Base-by-base conservation (phyloP, 2,329 filamentous ascomycete species). In the Colletotrichum chrysophilum region DNA sequence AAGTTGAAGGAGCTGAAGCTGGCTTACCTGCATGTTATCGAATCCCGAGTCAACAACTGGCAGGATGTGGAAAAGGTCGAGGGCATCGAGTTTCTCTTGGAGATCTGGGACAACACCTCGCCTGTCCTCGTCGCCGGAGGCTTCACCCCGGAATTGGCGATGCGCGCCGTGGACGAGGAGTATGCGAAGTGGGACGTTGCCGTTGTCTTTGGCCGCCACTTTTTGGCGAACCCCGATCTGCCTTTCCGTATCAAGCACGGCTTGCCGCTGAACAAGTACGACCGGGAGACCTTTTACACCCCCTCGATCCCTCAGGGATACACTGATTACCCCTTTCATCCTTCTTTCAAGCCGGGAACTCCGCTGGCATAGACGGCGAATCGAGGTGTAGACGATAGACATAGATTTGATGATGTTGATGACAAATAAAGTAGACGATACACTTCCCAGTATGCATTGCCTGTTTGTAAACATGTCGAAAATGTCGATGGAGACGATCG, bases 11-110 rank as follows among this genome's bases (percentile, higher is more conserved):
- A 85, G 30, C 81, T 92, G 2, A 86, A 88, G 2, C 83, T 94
- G 16, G 88, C 91, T 0, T 94, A 92, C 79, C 80, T 93, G 3
- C 92, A 94, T 80, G 74, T 93, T 0, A 84, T 94, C 9, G 91
- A 94, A 79, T 87, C 90, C 0, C 87, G 91, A 0, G 83, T 92
- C 6, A 81, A 84, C 1, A 88, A 88, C 1, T 82, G 80, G 62
- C 79, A 80, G 1, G 87, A 90, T 52, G 52, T 81, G 4, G 86
- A 89, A 2, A 82, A 74, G 1, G 65, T 30, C 3, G 84, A 85
- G 16, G 76, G 65, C 4, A 77, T 86, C 0, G 81, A 84, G 3
- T 87, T 86, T 60, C 81, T 81, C 0, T 80, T 83, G 16, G 64
- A 84, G 0, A 73, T 84, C 2, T 87, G 84, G 84, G 73, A 81